Evolutionary conservation across 2,329 filamentous ascomycete species (phyloP).

Genomic region (Metarhizium album): DNA sequence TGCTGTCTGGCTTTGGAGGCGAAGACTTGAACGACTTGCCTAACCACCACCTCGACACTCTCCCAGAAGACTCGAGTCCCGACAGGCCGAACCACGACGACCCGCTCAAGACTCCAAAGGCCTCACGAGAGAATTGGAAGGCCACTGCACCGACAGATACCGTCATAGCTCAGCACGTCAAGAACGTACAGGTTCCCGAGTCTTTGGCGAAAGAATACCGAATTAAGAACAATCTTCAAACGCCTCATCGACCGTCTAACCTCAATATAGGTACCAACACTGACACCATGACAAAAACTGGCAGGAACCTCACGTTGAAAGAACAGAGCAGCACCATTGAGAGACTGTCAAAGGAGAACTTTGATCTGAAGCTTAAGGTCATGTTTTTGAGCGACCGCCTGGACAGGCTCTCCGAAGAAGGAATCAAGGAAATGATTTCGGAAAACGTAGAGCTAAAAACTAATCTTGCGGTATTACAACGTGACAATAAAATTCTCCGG

Average conservation of each 20-base stretch:
- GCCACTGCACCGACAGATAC: slow-evolving; percentile 67
- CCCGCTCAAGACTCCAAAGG: slow-evolving; percentile 59
- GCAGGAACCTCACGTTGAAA: slow-evolving; percentile 75
- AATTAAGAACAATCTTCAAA: slow-evolving; percentile 57
- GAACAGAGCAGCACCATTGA: slow-evolving; percentile 98
- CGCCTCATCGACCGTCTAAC: slow-evolving; percentile 42
- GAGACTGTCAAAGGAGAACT: slow-evolving; percentile 93
- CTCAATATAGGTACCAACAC: slow-evolving; percentile 24
- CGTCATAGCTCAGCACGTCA: slow-evolving; percentile 75
- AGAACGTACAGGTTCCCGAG: slow-evolving; percentile 83
- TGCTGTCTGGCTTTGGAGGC: slow-evolving; percentile 57
- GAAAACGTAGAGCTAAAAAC: slow-evolving; percentile 96
- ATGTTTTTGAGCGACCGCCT: slow-evolving; percentile 92
- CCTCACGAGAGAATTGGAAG: slow-evolving; percentile 38
- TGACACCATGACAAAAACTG: slow-evolving; percentile 40
- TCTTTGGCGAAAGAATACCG: slow-evolving; percentile 80
- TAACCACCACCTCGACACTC: slow-evolving; percentile 35
- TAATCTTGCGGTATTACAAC: slow-evolving; percentile 75
- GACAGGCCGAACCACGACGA: slow-evolving; percentile 28
- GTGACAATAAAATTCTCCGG: slow-evolving; percentile 77
- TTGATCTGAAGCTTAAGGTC: slow-evolving; percentile 92
- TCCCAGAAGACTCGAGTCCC: slow-evolving; percentile 37
- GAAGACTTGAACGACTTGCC: slow-evolving; percentile 42
- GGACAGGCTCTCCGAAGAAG: slow-evolving; percentile 88
- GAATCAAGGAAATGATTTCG: slow-evolving; percentile 94